phyloP scores from a whole-genome alignment of 805 yeast species.

The Dipodascus geniculatus region DNA sequence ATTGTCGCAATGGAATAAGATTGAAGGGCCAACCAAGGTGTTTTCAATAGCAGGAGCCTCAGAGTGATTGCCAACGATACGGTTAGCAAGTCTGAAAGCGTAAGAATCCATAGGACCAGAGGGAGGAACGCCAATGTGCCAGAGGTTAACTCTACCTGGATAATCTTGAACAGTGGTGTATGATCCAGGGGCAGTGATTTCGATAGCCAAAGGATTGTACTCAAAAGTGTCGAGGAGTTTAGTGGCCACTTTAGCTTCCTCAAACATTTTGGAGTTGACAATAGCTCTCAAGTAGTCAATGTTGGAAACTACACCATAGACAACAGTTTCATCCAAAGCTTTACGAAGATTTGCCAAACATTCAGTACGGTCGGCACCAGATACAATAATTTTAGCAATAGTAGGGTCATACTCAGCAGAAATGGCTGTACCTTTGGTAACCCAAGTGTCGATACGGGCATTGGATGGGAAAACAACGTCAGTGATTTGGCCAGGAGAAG shows the following conservation, averaged over 20 bases:
- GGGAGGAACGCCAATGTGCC: constrained; percentile 96
- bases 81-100: constrained; percentile 80
- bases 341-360: constrained; percentile 65
- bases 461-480: constrained; percentile 77
- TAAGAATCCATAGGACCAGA: constrained; percentile 97
- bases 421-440: constrained; percentile 70
- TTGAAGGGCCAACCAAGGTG: constrained; percentile 77
- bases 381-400: constrained; percentile 89
- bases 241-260: constrained; percentile 72
- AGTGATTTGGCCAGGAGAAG: constrained; percentile 90
- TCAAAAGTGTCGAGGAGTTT: constrained; percentile 74
- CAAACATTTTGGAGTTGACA: constrained; percentile 76
- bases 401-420: constrained; percentile 96
- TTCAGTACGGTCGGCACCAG: constrained; percentile 79
- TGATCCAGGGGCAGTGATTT: constrained; percentile 80
- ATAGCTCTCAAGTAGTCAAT: constrained; percentile 80
- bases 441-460: constrained; percentile 96
- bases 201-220: constrained; percentile 76
- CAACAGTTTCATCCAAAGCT: constrained; percentile 78
- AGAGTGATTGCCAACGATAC: constrained; percentile 77
- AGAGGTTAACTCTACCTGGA: constrained; percentile 76
- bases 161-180: constrained; percentile 94
- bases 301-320: constrained; percentile 82
- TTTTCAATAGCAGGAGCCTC: constrained; percentile 84
- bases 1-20: constrained; percentile 72